A percentile compares a stretch with the other conserved stretches of the same genome.
phyloP scores from a whole-genome alignment of 2,329 filamentous ascomycete species.

The Xylaria sp. region DNA sequence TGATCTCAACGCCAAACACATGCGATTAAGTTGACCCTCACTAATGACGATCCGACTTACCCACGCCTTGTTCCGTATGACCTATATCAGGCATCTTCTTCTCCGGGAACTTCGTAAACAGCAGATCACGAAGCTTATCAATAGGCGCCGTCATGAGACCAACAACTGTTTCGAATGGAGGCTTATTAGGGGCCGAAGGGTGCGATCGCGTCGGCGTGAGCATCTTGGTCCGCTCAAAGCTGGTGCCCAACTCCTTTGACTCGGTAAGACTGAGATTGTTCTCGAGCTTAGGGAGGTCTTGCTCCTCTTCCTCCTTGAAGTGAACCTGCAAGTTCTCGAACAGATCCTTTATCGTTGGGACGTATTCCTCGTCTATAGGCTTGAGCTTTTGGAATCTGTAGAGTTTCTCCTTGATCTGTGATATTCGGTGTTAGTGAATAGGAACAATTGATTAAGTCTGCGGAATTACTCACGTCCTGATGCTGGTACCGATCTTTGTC shows the following conservation, averaged over 20 bases:
- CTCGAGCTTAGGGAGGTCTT: slow-evolving; percentile 41
- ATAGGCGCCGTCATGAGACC: slow-evolving; percentile 47
- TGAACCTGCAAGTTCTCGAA: slow-evolving; percentile 39
- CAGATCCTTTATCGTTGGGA: slow-evolving; percentile 37
- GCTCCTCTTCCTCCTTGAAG: slow-evolving; percentile 40
- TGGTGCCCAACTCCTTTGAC: slow-evolving; percentile 34
- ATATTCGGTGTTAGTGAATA: background rate
- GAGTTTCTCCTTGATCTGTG: slow-evolving; percentile 42
- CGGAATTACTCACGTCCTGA: slow-evolving; percentile 19
- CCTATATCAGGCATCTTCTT: slow-evolving; percentile 22
- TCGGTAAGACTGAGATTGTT: slow-evolving; percentile 28
- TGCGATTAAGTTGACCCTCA: background rate
- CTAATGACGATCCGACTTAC: slow-evolving; percentile 9
- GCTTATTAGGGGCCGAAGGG: slow-evolving; percentile 41
- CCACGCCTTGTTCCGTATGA: slow-evolving; percentile 7
- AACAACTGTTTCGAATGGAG: slow-evolving; percentile 45
- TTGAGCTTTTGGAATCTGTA: slow-evolving; percentile 41
- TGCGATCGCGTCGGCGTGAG: slow-evolving; percentile 43
- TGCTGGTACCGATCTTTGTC: slow-evolving; percentile 37
- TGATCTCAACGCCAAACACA: no score
- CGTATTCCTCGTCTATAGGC: slow-evolving; percentile 35
- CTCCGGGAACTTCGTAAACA: slow-evolving; percentile 45
- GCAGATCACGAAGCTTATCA: slow-evolving; percentile 45
- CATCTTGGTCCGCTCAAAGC: slow-evolving; percentile 41
- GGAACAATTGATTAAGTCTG: no score